Evolutionary conservation across 1,139 yeast species (phyloP).

Genomic region (Pichia sp.): DNA sequence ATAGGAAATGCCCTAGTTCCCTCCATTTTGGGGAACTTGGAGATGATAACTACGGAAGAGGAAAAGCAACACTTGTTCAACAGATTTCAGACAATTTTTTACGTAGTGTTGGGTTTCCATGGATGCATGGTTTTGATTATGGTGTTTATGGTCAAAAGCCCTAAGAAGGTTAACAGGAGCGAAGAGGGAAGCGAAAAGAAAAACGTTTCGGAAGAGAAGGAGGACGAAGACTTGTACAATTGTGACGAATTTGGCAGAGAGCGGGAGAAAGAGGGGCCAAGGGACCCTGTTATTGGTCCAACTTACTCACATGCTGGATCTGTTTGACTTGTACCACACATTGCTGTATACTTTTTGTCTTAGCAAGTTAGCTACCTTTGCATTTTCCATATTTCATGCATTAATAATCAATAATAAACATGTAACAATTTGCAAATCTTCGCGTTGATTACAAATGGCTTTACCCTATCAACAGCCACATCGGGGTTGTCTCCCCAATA

Average conservation of each 20-base stretch:
- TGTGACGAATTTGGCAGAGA: not conserved
- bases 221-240: not conserved
- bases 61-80: slow-evolving; percentile 6
- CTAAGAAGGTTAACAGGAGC: not conserved
- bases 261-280: not conserved
- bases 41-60: slow-evolving; percentile 13
- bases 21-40: slow-evolving; percentile 26
- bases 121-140: slow-evolving; percentile 5
- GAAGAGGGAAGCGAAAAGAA: not conserved
- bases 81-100: slow-evolving; percentile 12
- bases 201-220: not conserved
- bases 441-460: no score
- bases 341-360: slow-evolving; percentile 29
- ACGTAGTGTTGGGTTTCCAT: slow-evolving; percentile 13
- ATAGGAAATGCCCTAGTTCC: slow-evolving; percentile 29
- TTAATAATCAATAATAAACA: no score
- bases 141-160: slow-evolving; percentile 2
- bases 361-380: slow-evolving; percentile 26
- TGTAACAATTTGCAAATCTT: not conserved
- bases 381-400: no score
- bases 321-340: not conserved
- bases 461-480: no score
- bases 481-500: no score
- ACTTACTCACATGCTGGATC: not conserved
- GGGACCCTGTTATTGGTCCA: not conserved